phyloP scores from a whole-genome alignment of 306 rosid species.

The Prunus armeniaca region DNA sequence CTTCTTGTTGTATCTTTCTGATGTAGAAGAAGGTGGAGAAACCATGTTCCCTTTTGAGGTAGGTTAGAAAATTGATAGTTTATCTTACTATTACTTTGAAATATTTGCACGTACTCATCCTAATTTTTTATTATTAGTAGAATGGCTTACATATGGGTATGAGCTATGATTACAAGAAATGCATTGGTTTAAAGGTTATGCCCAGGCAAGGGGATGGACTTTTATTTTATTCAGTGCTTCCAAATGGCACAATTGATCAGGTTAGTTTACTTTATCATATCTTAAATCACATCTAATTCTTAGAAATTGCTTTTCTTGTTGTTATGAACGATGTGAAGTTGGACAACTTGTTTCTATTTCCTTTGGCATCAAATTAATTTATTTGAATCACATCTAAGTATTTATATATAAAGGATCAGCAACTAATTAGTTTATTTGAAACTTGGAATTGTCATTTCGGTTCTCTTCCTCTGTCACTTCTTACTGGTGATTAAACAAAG shows the following conservation, averaged over 20 bases:
- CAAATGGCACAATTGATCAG: constrained; percentile 58
- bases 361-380: not conserved
- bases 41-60: constrained; percentile 82
- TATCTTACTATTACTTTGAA: not conserved
- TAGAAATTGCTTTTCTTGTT: not conserved
- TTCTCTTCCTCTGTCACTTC: not conserved
- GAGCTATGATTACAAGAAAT: constrained; percentile 45
- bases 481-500: not conserved
- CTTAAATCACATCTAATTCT: not conserved
- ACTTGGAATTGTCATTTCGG: not conserved
- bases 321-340: not conserved
- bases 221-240: constrained; percentile 54
- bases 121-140: constrained; percentile 23
- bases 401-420: not conserved
- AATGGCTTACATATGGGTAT: constrained; percentile 36
- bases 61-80: not conserved
- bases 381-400: not conserved
- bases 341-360: not conserved
- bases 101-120: constrained; percentile 9
- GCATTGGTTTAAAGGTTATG: constrained; percentile 66
- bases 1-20: constrained; percentile 59
- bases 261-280: constrained; percentile 25
- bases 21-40: constrained; percentile 66
- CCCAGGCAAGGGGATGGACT: constrained; percentile 66
- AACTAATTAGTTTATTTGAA: not conserved